phyloP scores from a whole-genome alignment of 345 rosid genomes.

The Citrus cavaleriei region DNA sequence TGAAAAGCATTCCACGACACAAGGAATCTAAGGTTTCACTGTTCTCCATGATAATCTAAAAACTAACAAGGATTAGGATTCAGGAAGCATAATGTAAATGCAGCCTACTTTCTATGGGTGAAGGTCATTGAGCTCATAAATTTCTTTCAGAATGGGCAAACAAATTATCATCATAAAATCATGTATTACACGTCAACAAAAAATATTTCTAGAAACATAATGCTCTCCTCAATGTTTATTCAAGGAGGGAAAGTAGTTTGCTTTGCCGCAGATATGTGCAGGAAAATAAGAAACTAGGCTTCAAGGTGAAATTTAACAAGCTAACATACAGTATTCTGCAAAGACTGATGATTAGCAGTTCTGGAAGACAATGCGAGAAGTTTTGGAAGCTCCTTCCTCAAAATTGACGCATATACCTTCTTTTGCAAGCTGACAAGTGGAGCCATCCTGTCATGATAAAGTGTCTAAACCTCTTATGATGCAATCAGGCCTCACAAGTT shows the following conservation, averaged over 20 bases:
- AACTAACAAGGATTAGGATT: background rate
- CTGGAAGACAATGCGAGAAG: conserved; percentile 70
- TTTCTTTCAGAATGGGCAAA: background rate
- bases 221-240: background rate
- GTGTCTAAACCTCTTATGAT: conserved; percentile 1
- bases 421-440: conserved; percentile 73
- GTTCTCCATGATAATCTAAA: too few relatives aligned
- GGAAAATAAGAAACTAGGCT: background rate
- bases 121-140: background rate
- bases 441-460: conserved; percentile 56
- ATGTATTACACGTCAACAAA: background rate
- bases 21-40: background rate
- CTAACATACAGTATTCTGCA: conserved; percentile 73
- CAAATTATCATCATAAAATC: background rate
- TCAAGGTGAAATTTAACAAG: conserved; percentile 13
- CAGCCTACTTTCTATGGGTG: background rate
- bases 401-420: conserved; percentile 69
- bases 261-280: background rate
- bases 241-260: background rate
- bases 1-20: background rate
- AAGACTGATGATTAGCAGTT: conserved; percentile 56
- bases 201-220: background rate
- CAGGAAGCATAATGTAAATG: background rate
- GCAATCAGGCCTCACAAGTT: background rate
- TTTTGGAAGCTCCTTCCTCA: conserved; percentile 88